A percentile compares a stretch with the other conserved stretches of the same genome.
phyloP scores from a whole-genome alignment of 345 rosid species.

The Excoecaria agallocha region DNA sequence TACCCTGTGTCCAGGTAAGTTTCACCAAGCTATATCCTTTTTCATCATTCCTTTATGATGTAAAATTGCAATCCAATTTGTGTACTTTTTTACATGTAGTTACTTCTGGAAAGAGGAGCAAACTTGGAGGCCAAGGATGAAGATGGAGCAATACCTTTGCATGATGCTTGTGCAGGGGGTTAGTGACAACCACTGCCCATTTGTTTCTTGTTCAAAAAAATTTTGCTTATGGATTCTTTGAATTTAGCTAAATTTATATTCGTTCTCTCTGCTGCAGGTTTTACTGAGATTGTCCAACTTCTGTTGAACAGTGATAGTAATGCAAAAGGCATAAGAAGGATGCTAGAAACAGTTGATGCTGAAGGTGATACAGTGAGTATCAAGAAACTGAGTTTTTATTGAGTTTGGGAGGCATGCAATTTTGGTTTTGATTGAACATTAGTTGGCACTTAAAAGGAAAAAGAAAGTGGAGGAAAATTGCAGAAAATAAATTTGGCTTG shows the following conservation, averaged over 20 bases:
- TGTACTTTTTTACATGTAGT: not conserved
- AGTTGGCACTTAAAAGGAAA: too few species aligned
- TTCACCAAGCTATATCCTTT: not conserved
- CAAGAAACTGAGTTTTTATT: not conserved
- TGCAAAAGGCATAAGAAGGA: slow-evolving; percentile 52
- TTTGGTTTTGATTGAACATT: not conserved
- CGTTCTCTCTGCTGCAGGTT: slow-evolving; percentile 43
- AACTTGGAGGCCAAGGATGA: slow-evolving; percentile 77
- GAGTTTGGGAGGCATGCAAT: not conserved
- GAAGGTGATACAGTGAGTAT: slow-evolving; percentile 86
- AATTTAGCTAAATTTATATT: not conserved
- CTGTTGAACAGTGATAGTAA: slow-evolving; percentile 52
- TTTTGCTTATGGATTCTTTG: not conserved
- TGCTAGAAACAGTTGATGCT: slow-evolving; percentile 65
- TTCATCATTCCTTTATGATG: not conserved
- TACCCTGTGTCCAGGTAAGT: slow-evolving; percentile 78
- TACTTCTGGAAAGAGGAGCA: slow-evolving; percentile 93
- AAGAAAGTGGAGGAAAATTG: too few species aligned
- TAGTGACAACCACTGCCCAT: slow-evolving; percentile 4
- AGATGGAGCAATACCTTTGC: slow-evolving; percentile 91
- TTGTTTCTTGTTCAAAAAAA: not conserved
- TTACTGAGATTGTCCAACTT: slow-evolving; percentile 58
- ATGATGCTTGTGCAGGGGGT: slow-evolving; percentile 95
- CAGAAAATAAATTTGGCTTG: not conserved
- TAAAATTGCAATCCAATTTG: not conserved